Evolutionary conservation across 1,139 yeast genomes (phyloP), one percentile per base, ranked within the genome.

Genomic region (Kluyveromyces marxianus): DNA sequence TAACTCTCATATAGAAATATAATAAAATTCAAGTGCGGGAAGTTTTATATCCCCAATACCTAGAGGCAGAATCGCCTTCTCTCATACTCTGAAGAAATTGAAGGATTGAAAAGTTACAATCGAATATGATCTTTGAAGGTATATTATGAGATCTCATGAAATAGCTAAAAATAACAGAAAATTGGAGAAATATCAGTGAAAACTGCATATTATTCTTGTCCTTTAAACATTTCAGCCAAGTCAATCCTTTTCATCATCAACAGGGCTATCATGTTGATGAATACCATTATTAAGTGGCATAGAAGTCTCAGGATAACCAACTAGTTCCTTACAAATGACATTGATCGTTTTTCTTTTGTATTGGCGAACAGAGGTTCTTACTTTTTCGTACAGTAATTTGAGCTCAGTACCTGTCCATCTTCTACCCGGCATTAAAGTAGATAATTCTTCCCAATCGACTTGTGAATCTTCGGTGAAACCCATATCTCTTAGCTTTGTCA

Each of bases 361-460:
- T 38, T 68, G 72, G 42, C 71, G 65, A 8, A 73, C 65, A 3
- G 67, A 57, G 25, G 66, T 54, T 54, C 72, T 69, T 70, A 76
- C 67, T 45, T 69, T 69, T 48, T 70, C 75, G 53, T 68, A 76
- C 48, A 76, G 71, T 3, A 68, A 60, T 39, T 67, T 66, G 42
- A 75, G 61, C 53, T 76, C 81, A 4, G 66, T 56, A 1, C 75
- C 78, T 3, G 71, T 63, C 76, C 77, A 74, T 32, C 59, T 53
- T 25, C 60, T 54, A 41, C 67, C 69, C 21, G 74, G 72, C 51
- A 72, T 75, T 27, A 69, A 52, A 5, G 70, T 59, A 0, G 81
- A 77, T 29, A 77, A 55, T 7, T 73, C 73, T 25, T 77, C 75
- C 94, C 94, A 85, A 57, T 83, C 83, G 6, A 82, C 72, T 38